Base-by-base conservation (phyloP, 2,329 filamentous ascomycete species). In the Colletotrichum sp. region DNA sequence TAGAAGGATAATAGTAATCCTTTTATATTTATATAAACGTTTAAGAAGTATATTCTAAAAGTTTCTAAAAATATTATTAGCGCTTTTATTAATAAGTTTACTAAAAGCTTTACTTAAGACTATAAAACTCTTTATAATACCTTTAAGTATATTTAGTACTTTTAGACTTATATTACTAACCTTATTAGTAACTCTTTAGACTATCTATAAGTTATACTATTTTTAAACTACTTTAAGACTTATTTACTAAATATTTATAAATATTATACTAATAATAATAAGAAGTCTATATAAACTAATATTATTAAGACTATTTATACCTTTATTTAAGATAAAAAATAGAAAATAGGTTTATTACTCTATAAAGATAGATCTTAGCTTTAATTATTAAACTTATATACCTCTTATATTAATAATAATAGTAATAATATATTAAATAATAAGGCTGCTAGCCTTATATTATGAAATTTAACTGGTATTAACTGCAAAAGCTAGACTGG, bases 21-120 rank as follows among this genome's bases (percentile, higher is more conserved):
- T 4, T 52, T n/a, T 22, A n/a, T 1, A 1, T 2, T 52, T 19
- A 52, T 52, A 52, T 19, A 52, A 22, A 1, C 2, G 1, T 7
- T 52, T 9, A 22, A 52, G 44, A 52, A 22, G 8, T 52, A 22
- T 22, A 22, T 52, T 13, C 8, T 6, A 1, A 52, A 52, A 3
- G 44, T 52, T 22, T 52, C 12, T 9, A 22, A 52, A 9, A 2
- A 52, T 52, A 19, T 8, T 22, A 52, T 52, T 52, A 52, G 8
- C 8, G 19, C 12, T 19, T 7, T 52, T 22, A 22, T 52, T 5
- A 13, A 52, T 22, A 22, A 52, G 32, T 34, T 34, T 34, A 13
- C 8, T 22, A 52, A 22, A 22, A 13, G 19, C 4, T 52, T 12
- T n/a, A 9, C 8, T 9, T 9, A 52, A 6, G 6, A 34, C 6